Evolutionary conservation across 1,139 yeast genomes (phyloP).

Genomic region (Yamadazyma atlantica): DNA sequence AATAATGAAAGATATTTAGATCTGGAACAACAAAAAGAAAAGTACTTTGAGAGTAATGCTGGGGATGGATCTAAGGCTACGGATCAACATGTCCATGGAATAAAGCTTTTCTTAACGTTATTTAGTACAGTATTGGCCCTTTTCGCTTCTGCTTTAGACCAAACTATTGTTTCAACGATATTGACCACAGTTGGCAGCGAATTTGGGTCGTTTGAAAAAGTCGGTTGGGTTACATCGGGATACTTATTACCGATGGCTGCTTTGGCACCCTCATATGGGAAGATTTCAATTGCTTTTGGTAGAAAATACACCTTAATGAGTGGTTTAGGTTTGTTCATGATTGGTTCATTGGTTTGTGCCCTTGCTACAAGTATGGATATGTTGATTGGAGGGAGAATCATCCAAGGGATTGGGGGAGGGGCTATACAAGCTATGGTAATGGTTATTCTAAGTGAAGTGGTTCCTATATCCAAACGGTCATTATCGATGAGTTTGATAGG

Average conservation of each 20-base stretch:
- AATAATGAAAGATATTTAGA: slow-evolving; percentile 8
- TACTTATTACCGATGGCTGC: slow-evolving; percentile 61
- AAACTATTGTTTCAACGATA: slow-evolving; percentile 63
- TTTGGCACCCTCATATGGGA: slow-evolving; percentile 60
- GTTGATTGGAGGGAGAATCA: slow-evolving; percentile 68
- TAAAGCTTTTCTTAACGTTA: slow-evolving; percentile 39
- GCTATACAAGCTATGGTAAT: slow-evolving; percentile 61
- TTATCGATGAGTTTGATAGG: slow-evolving; percentile 51
- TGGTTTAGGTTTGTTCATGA: slow-evolving; percentile 56
- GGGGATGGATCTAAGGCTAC: slow-evolving; percentile 56
- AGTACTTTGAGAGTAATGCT: slow-evolving; percentile 45
- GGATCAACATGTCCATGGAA: slow-evolving; percentile 51
- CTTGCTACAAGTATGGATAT: slow-evolving; percentile 55
- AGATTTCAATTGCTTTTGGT: slow-evolving; percentile 60
- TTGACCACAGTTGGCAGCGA: slow-evolving; percentile 54
- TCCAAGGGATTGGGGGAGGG: slow-evolving; percentile 76
- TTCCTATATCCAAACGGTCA: slow-evolving; percentile 59
- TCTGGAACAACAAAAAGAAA: too few species aligned
- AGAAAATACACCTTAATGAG: slow-evolving; percentile 50
- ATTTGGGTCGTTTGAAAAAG: slow-evolving; percentile 52
- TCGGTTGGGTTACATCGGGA: slow-evolving; percentile 64
- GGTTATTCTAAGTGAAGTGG: slow-evolving; percentile 60
- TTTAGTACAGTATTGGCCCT: slow-evolving; percentile 48
- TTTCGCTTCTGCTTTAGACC: slow-evolving; percentile 66
- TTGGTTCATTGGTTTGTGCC: slow-evolving; percentile 64